A percentile compares a stretch with the other conserved stretches of the same genome.
phyloP scores from a whole-genome alignment of 331 rosid species.

The Pyrus hybrid region DNA sequence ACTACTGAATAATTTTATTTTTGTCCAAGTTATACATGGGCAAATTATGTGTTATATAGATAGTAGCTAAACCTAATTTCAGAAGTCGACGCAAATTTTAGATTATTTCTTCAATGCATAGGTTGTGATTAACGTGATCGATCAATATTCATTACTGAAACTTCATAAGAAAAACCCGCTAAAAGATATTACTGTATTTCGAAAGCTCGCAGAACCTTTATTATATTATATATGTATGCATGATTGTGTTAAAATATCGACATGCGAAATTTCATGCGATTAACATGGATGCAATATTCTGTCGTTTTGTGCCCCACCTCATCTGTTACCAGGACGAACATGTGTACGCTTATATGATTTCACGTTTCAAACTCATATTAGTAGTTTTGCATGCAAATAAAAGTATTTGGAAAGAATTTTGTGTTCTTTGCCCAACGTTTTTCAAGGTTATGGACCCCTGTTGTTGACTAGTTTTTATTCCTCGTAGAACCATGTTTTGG shows the following conservation, averaged over 20 bases:
- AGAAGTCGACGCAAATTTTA: not conserved
- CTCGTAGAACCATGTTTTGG: no score
- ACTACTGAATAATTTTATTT: not conserved
- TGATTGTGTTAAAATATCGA: no score
- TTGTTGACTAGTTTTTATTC: not conserved
- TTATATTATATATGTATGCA: no score
- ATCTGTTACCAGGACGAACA: no score
- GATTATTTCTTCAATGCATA: not conserved
- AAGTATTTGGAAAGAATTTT: not conserved
- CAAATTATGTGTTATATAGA: not conserved
- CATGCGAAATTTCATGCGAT: no score
- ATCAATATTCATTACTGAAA: no score
- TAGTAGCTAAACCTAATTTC: not conserved
- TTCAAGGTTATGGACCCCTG: not conserved
- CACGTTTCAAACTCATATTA: no score
- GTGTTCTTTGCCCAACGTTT: not conserved
- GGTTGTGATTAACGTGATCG: not conserved
- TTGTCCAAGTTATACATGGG: not conserved
- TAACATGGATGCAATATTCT: no score
- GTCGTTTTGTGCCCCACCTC: no score
- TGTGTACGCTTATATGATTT: no score
- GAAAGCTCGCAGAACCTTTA: no score
- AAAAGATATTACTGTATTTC: no score
- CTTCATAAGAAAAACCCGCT: not conserved
- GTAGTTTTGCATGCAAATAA: not conserved